phyloP scores from a whole-genome alignment of 495 filamentous ascomycete species.

The Penicillium lagena region DNA sequence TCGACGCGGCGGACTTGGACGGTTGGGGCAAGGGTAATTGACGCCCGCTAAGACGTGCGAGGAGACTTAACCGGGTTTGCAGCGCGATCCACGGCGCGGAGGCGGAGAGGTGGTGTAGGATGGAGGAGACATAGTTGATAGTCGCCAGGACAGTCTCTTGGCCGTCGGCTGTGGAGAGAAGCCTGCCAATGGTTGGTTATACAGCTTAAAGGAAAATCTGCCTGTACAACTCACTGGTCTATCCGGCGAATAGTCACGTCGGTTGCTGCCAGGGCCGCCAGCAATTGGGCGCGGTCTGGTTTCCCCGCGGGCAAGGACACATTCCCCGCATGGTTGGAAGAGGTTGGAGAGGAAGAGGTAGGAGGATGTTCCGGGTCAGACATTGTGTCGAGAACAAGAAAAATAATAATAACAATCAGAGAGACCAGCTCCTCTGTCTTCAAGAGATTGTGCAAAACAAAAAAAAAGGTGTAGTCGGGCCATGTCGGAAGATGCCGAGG shows the following conservation, averaged over 20 bases:
- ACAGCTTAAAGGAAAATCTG: not conserved
- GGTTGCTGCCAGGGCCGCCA: conserved; percentile 23
- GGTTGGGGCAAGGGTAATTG: conserved; percentile 7
- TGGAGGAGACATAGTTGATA: conserved; percentile 32
- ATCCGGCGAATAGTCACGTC: conserved; percentile 31
- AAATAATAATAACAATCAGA: conserved; percentile 1
- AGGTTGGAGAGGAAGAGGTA: not conserved
- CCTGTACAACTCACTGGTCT: conserved; percentile 23
- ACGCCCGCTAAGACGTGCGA: conserved; percentile 27
- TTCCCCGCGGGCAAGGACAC: not conserved
- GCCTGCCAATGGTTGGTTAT: conserved; percentile 13
- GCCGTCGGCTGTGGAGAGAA: conserved; percentile 27
- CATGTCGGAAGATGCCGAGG: too few relatives aligned
- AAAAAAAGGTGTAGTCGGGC: too few relatives aligned
- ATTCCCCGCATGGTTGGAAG: too few relatives aligned
- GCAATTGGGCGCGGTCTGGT: conserved; percentile 19
- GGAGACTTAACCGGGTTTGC: conserved; percentile 28
- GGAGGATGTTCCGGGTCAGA: conserved; percentile 7
- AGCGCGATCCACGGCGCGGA: conserved; percentile 32
- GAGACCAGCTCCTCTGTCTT: conserved; percentile 6
- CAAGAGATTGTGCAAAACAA: too few relatives aligned
- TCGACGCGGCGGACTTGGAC: conserved; percentile 19
- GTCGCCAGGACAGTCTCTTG: conserved; percentile 32
- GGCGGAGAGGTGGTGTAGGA: conserved; percentile 33
- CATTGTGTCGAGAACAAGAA: conserved; percentile 6